Conservation (phyloP, 2,329 filamentous ascomycete species). For the Ascochyta rabiei region DNA sequence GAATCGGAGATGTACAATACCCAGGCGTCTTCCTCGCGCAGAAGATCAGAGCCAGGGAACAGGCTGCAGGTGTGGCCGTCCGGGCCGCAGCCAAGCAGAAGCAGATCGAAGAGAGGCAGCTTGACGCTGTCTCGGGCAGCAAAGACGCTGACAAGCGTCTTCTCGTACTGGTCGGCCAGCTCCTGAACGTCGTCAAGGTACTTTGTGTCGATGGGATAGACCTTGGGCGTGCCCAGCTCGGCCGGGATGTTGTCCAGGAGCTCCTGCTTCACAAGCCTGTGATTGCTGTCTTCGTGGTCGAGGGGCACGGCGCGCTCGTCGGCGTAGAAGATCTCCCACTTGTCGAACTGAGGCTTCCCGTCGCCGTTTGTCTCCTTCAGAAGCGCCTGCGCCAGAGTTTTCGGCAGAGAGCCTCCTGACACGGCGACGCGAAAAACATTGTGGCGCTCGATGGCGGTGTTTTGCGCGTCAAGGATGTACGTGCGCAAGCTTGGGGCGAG, state of each 20-base stretch:
- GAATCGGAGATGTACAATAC: conserved; percentile 90
- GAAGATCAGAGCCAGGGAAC: conserved; percentile 86
- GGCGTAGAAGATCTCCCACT: conserved; percentile 98
- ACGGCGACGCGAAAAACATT: conserved; percentile 87
- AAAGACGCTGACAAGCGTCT: conserved; percentile 82
- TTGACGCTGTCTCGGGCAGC: conserved; percentile 92
- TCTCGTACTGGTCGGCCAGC: conserved; percentile 91
- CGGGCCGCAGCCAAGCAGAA: conserved; percentile 91
- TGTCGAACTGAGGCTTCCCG: conserved; percentile 75
- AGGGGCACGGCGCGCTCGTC: conserved; percentile 95
- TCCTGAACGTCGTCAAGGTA: conserved; percentile 82
- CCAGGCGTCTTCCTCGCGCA: conserved; percentile 89
- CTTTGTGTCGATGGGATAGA: conserved; percentile 77
- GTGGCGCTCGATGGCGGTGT: conserved; percentile 79
- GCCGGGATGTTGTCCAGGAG: conserved; percentile 85
- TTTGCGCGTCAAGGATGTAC: conserved; percentile 84
- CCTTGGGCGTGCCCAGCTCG: conserved; percentile 67
- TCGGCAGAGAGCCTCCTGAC: conserved; percentile 90
- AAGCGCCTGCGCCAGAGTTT: conserved; percentile 83
- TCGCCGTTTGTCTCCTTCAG: conserved; percentile 62
- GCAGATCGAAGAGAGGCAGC: conserved; percentile 90
- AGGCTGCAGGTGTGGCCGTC: conserved; percentile 97
- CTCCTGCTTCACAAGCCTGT: conserved; percentile 83
- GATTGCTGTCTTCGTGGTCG: conserved; percentile 93
- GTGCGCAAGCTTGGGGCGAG: conserved; percentile 79